Evolutionary conservation across 257 asterid genomes (phyloP).

Genomic region (Solanum boliviense): DNA sequence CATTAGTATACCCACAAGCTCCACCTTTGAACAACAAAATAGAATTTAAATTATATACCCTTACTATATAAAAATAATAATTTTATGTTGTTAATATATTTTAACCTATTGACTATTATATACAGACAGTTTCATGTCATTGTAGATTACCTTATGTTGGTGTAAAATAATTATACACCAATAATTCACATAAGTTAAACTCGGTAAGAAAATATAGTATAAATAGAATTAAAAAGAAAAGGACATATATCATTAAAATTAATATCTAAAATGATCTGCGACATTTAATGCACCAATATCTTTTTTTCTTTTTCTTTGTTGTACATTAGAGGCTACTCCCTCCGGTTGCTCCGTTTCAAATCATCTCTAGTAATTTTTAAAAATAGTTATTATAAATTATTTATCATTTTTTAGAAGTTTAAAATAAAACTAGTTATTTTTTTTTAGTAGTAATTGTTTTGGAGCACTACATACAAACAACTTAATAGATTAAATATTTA

Average conservation of each 20-base stretch:
- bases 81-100: background rate
- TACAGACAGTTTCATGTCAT: background rate
- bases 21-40: constrained; percentile 36
- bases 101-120: background rate
- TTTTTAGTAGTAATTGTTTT: background rate
- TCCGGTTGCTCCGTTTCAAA: no score
- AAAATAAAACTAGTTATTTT: background rate
- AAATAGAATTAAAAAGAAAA: no score
- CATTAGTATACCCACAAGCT: constrained; percentile 65
- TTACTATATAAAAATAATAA: background rate
- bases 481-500: background rate
- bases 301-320: no score
- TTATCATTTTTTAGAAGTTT: no score
- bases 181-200: background rate
- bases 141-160: background rate
- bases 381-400: no score
- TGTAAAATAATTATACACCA: background rate
- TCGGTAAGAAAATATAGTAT: background rate
- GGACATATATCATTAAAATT: no score
- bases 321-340: no score
- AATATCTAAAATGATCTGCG: no score
- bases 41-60: background rate
- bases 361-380: no score
- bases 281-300: no score
- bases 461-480: background rate